Evolutionary conservation across 2,329 filamentous ascomycete genomes (phyloP), one percentile per base, ranked within the genome.

Genomic region (Colletotrichum magnum): DNA sequence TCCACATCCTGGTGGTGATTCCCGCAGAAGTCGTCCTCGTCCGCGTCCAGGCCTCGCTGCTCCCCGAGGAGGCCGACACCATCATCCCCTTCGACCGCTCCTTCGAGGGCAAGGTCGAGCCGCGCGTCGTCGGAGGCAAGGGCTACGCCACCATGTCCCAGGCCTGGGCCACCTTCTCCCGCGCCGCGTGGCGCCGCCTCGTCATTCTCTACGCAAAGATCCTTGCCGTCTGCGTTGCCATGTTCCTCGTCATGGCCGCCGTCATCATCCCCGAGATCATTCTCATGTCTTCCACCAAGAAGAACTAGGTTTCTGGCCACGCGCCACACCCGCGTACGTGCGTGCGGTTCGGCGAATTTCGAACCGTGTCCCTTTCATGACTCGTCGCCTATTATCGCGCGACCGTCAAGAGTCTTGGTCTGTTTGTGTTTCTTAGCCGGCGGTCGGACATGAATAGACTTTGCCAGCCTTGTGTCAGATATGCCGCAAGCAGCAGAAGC

Each of bases 61-160:
- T 98, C 3, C 89, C 94, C 0, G 91, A 94, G 68, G 90, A 93
- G 18, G 88, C 94, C 73, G 92, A 97, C 81, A 90, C 93, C 28
- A 93, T 98, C 72, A 91, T 98, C 43, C 92, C 94, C 39, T 97
- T 98, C 75, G 95, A 98, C 84, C 93, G 94, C 72, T 92, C 91
- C 36, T 97, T 97, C 76, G 89, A 88, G 72, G 93, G 93, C 74
- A 92, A 90, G 77, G 89, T 95, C 32, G 89, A 92, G 72, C 90
- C 93, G n/a, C 88, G 89, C 69, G 86, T 94, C 58, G 84, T 94
- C n/a, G 91, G 89, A 68, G 93, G 92, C 63, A 88, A 86, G 72
- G 93, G 93, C 73, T 90, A 89, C 73, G 86, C 93, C 71, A 88
- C 92, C 48, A 87, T 95, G 75, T 79, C 88, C 58, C 92, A 95